Conservation (phyloP, 1,284 basidiomycete genomes). For the Trichosporon sp. region DNA sequence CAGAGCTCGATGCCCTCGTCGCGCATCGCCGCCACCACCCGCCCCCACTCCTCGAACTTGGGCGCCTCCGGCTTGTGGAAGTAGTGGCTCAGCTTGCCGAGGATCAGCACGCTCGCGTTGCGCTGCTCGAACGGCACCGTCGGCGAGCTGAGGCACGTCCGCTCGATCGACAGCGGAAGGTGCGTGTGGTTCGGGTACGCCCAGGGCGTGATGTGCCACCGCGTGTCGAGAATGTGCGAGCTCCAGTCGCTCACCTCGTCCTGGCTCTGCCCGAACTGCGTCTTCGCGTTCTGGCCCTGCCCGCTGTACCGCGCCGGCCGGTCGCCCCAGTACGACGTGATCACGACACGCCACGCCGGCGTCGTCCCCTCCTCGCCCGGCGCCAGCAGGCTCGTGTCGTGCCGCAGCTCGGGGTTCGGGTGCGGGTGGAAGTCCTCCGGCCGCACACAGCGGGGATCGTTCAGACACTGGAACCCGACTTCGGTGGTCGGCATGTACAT, state of each 20-base stretch:
- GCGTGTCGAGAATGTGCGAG: constrained; percentile 40
- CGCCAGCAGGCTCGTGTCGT: constrained; percentile 24
- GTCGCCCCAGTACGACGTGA: constrained; percentile 11
- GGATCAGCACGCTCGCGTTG: constrained; percentile 33
- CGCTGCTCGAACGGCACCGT: constrained; percentile 27
- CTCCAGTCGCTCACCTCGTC: constrained; percentile 27
- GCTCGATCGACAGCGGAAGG: constrained; percentile 44
- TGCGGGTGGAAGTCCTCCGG: constrained; percentile 36
- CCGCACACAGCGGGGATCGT: constrained; percentile 42
- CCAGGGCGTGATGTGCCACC: constrained; percentile 42
- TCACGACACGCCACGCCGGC: constrained; percentile 39
- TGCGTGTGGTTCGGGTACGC: constrained; percentile 30
- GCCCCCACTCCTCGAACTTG: constrained; percentile 6
- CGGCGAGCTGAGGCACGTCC: constrained; percentile 31
- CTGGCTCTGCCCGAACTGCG: constrained; percentile 30
- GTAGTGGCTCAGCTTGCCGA: constrained; percentile 31
- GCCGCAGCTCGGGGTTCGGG: constrained; percentile 20
- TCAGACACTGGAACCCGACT: constrained; percentile 34
- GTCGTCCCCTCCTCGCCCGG: constrained; percentile 36
- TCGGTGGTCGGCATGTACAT: constrained; percentile 17
- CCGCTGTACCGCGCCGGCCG: constrained; percentile 19
- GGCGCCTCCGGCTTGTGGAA: constrained; percentile 17
- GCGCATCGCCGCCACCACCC: neutral
- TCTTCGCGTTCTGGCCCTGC: constrained; percentile 7
- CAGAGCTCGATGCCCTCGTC: constrained; percentile 27